Base-by-base conservation (phyloP, 1,139 yeast species). In the Sugiyamaella sp. region DNA sequence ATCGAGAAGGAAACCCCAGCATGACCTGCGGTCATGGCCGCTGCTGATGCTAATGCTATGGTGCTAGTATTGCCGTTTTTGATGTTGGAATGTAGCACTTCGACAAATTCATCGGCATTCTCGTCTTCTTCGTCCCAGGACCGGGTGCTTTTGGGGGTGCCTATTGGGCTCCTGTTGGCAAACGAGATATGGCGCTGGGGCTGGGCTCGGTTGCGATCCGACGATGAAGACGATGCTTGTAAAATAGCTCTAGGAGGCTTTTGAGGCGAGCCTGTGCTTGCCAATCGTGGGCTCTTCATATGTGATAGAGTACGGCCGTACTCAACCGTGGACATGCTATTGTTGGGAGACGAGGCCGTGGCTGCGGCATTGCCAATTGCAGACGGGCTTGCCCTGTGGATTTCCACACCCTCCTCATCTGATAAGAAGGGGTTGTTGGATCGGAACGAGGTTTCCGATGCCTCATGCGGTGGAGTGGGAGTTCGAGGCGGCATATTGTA, bases 171-270 rank as follows among this genome's bases (percentile, higher is more conserved):
- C 16, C 19, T 41, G 1, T 32, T 24, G 12, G 52, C 55, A 33
- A 52, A 52, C 16, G 55, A 52, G 19, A 52, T 52, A 19, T 49
- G 55, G 2, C 55, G 52, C 10, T 43, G 46, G 5, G 52, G 55
- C 6, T 37, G 39, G 12, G 20, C 8, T 29, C 14, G 8, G 8
- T 10, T 8, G 4, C 35, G 8, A 29, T 29, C 35, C n/a, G 35
- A 29, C n/a, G 35, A 12, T 29, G 14, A 29, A 29, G 35, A 29
- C 14, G 35, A 29, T 5, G 8, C 8, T 8, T 29, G 38, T n/a
- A 49, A 14, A 16, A 44, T 21, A 6, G 47, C 48, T 29, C 42
- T 38, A 19, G 33, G 17, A n/a, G 52, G 52, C 22, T 44, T 33
- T 22, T 40, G 24, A 21, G 44, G 55, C 24, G 48, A 52, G n/a